Conservation (phyloP, 75 land plant species). For the Pseudotsuga menziesii region DNA sequence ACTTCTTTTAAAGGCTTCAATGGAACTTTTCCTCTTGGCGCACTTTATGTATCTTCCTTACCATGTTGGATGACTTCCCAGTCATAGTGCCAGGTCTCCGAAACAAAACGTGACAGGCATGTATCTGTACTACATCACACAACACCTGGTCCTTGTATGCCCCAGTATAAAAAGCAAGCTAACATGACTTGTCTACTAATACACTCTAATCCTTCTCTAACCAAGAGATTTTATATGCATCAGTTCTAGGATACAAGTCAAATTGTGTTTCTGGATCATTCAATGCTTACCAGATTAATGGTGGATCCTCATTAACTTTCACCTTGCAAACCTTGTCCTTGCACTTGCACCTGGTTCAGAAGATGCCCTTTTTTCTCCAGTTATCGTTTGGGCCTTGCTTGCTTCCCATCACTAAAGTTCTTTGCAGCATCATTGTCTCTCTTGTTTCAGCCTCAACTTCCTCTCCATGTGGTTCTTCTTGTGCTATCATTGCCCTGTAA, state of each 20-base stretch:
- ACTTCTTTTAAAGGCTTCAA: too few species aligned
- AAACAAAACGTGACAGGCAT: background rate
- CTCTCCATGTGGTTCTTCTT: background rate
- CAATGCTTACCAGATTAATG: background rate
- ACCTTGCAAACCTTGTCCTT: background rate
- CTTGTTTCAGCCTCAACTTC: background rate
- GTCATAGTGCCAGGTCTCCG: background rate
- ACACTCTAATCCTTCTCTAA: background rate
- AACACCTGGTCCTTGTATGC: background rate
- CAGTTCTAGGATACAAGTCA: background rate
- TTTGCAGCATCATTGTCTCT: background rate
- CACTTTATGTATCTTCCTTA: background rate
- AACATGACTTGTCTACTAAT: background rate
- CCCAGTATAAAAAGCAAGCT: background rate
- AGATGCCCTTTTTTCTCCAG: background rate
- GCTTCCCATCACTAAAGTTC: background rate
- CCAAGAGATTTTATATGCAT: background rate
- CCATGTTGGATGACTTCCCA: background rate
- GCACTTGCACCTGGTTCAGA: background rate
- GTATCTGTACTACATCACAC: background rate
- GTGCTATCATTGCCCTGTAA: background rate
- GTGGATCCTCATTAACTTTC: too few species aligned
- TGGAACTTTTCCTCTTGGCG: too few species aligned
- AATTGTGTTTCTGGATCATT: background rate
- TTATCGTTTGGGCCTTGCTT: background rate